A percentile compares a stretch with the other conserved stretches of the same genome.
Evolutionary conservation across 257 asterid genomes (phyloP).

Genomic region (Fraxinus cuspidata): DNA sequence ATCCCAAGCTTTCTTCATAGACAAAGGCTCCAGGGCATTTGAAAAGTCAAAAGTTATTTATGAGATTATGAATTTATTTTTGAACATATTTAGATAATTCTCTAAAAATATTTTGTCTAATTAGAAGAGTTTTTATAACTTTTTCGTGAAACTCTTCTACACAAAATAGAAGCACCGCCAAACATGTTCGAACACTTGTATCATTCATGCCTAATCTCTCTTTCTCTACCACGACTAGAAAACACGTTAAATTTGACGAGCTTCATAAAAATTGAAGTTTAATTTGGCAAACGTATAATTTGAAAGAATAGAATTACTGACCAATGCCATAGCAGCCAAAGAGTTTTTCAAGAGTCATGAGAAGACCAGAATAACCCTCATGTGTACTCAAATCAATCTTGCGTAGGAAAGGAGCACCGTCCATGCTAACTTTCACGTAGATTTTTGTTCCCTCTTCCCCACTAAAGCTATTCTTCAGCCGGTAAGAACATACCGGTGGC

Average conservation of each 20-base stretch:
- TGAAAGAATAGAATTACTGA: constrained; percentile 16
- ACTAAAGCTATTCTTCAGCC: constrained; percentile 46
- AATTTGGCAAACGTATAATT: neutral
- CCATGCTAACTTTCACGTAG: constrained; percentile 88
- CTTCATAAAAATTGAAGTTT: no score
- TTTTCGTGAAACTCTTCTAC: no score
- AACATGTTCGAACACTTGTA: neutral
- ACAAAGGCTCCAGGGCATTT: no score
- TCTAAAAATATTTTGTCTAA: no score
- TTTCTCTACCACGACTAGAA: no score
- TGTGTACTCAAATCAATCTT: constrained; percentile 62
- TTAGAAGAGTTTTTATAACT: no score
- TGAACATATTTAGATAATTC: no score
- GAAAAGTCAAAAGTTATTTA: no score
- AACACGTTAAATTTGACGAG: no score
- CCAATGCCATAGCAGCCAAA: constrained; percentile 64
- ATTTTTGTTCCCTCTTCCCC: constrained; percentile 24
- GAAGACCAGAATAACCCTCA: constrained; percentile 51
- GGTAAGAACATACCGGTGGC: constrained; percentile 77
- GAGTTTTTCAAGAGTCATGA: constrained; percentile 58
- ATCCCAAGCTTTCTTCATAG: neutral
- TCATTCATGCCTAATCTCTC: neutral
- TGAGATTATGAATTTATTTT: no score
- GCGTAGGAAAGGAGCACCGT: constrained; percentile 83
- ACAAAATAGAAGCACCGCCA: no score